Evolutionary conservation across 495 filamentous ascomycete genomes (phyloP), one percentile per base, ranked within the genome.

Genomic region (Penicillium crystallinum): DNA sequence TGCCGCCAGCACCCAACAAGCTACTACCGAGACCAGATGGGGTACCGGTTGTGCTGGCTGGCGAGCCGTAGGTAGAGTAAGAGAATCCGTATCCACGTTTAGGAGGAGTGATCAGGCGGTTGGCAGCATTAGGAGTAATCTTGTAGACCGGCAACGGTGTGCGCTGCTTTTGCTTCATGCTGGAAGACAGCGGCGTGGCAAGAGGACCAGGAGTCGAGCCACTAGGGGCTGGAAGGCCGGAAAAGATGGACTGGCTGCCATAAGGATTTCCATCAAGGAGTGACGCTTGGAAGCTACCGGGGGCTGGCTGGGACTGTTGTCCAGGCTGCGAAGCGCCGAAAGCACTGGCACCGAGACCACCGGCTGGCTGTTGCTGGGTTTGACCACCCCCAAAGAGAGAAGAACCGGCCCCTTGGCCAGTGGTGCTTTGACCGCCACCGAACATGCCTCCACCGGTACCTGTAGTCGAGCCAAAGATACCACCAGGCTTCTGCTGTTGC

Each of bases 31-130:
- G 72, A 3, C 80, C 79, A 27, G 81, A 81, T 17, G 87, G 83
- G 30, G 89, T 89, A 68, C 85, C 87, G 15, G 77, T 79, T 12
- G 80, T 78, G 66, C 85, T 91, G 31, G 80, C 79, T 3, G 91
- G 90, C 8, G 87, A 90, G 22, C 87, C 88, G 59, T 93, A 95
- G 22, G 83, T 89, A 49, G 89, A 95, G 67, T 95, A 95, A 6
- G 85, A 87, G 68, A 96, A 95, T 7, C 91, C 91, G 65, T 85
- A 96, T 3, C 87, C 88, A 45, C 78, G 76, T 63, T 86, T 89
- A 49, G 88, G 86, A 3, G 93, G 93, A 3, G 91, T 96, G 22
- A 85, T 75, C 19, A 90, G 79, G 22, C 89, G 83, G 30, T 87
- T 84, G 42, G 88, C 81, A 36, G 88, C 86, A 29, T 80, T 82